Conservation (phyloP, 768 basidiomycete genomes). For the Lanmaoa pseudosensibilis region DNA sequence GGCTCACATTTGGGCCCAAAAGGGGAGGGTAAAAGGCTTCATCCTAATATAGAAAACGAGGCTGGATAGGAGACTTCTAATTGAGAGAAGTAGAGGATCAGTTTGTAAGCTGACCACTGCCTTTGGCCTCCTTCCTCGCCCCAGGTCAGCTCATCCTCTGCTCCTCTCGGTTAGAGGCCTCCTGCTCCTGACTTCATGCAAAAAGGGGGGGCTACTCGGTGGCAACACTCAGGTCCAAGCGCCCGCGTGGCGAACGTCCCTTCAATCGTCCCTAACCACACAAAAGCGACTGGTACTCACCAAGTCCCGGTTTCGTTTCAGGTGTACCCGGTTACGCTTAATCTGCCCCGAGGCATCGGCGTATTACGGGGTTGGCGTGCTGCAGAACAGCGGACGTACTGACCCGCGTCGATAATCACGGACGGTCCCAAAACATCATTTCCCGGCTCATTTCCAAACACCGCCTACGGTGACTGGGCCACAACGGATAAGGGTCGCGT, state of each 20-base stretch:
- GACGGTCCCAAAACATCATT: not conserved
- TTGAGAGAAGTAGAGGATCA: too few relatives aligned
- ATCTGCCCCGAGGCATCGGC: slow-evolving; percentile 3
- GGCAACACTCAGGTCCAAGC: not conserved
- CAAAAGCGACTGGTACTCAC: not conserved
- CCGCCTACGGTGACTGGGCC: slow-evolving; percentile 1
- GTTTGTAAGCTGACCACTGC: too few relatives aligned
- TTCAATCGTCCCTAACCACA: not conserved
- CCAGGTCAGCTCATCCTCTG: too few relatives aligned
- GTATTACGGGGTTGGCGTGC: not conserved
- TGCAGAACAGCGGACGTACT: too few relatives aligned
- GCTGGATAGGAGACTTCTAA: too few relatives aligned
- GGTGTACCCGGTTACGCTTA: slow-evolving; percentile 1
- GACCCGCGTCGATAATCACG: not conserved
- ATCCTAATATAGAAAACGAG: too few relatives aligned
- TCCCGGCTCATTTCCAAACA: slow-evolving; percentile 10
- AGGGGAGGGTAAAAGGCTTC: too few relatives aligned
- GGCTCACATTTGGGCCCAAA: too few relatives aligned
- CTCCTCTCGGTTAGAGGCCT: too few relatives aligned
- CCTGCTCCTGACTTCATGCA: too few relatives aligned
- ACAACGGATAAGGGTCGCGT: not conserved
- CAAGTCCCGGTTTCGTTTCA: slow-evolving; percentile 13
- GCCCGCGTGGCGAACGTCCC: not conserved
- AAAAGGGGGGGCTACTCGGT: too few relatives aligned
- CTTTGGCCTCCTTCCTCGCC: too few relatives aligned